phyloP scores from a whole-genome alignment of 2,329 filamentous ascomycete genomes.

The Diaporthe sp. region DNA sequence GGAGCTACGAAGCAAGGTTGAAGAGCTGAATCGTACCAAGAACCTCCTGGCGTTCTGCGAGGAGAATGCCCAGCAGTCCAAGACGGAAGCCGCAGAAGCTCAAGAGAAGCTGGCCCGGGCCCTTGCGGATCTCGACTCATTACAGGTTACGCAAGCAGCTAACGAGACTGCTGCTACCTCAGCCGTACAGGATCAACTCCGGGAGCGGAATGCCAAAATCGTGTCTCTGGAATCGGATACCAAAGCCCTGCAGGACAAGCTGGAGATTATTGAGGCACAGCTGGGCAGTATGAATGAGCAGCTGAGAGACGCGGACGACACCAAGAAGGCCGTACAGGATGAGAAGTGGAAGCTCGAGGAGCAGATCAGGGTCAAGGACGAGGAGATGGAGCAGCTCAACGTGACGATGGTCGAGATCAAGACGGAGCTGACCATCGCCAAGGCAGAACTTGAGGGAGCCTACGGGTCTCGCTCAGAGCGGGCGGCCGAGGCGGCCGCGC shows the following conservation, averaged over 20 bases:
- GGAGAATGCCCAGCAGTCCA: constrained; percentile 40
- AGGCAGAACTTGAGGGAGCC: constrained; percentile 73
- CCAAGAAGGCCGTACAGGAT: constrained; percentile 47
- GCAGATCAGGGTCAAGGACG: constrained; percentile 62
- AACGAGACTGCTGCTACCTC: constrained; percentile 50
- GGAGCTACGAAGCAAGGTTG: constrained; percentile 70
- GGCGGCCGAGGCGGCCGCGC: constrained; percentile 68
- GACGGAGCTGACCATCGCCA: constrained; percentile 72
- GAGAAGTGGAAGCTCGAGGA: constrained; percentile 55
- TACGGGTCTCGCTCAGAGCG: constrained; percentile 72
- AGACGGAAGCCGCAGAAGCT: constrained; percentile 50
- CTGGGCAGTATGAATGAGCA: constrained; percentile 42
- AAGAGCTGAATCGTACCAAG: constrained; percentile 63
- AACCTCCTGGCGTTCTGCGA: constrained; percentile 50
- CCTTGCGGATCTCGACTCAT: constrained; percentile 61
- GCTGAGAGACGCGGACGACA: constrained; percentile 45
- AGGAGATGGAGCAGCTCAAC: constrained; percentile 65
- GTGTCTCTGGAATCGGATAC: constrained; percentile 58
- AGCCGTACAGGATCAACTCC: constrained; percentile 55
- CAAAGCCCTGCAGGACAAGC: constrained; percentile 54
- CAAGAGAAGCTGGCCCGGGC: constrained; percentile 65
- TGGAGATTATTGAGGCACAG: constrained; percentile 51
- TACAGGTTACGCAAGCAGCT: constrained; percentile 49
- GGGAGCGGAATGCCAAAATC: constrained; percentile 60
- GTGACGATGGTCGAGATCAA: constrained; percentile 70